A percentile compares a stretch with the other conserved stretches of the same genome.
phyloP scores from a whole-genome alignment of 2,329 filamentous ascomycete species.

The Cyclaneusma minus region DNA sequence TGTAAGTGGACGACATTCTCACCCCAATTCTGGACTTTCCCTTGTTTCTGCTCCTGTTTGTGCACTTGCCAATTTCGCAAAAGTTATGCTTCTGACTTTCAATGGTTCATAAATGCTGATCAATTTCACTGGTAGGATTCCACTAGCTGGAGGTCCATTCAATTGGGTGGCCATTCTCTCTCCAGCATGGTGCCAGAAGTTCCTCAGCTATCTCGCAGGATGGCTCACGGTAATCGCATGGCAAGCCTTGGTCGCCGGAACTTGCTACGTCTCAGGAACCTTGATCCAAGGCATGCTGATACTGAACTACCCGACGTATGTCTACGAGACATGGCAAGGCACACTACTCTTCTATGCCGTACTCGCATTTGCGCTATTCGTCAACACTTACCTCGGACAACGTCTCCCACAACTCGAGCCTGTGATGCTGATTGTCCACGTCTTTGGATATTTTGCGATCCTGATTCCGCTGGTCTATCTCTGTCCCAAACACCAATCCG shows the following conservation, averaged over 20 bases:
- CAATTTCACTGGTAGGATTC: conserved; percentile 1
- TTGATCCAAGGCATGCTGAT: conserved; percentile 30
- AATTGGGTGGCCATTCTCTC: conserved; percentile 40
- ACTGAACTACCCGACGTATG: conserved; percentile 23
- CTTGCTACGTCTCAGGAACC: conserved; percentile 27
- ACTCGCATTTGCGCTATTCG: conserved; percentile 26
- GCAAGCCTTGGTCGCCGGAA: conserved; percentile 21
- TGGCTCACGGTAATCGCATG: conserved; percentile 35
- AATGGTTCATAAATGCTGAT: background rate
- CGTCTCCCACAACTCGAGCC: conserved; percentile 34
- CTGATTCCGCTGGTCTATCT: conserved; percentile 20
- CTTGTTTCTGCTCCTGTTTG: too few relatives aligned
- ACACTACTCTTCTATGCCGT: conserved; percentile 32
- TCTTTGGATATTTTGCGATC: conserved; percentile 22
- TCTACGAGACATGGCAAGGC: conserved; percentile 28
- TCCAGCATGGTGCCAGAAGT: conserved; percentile 28
- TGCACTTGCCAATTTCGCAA: too few relatives aligned
- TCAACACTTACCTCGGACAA: conserved; percentile 32
- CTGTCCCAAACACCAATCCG: conserved; percentile 14
- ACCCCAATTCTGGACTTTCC: too few relatives aligned
- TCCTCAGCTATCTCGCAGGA: conserved; percentile 35
- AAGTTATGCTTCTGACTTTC: background rate
- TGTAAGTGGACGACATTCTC: conserved; percentile 4
- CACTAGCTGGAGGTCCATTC: conserved; percentile 29
- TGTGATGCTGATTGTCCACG: conserved; percentile 31